Conservation (phyloP, 371 early-diverging fungal species). For the Mucor piriformis region DNA sequence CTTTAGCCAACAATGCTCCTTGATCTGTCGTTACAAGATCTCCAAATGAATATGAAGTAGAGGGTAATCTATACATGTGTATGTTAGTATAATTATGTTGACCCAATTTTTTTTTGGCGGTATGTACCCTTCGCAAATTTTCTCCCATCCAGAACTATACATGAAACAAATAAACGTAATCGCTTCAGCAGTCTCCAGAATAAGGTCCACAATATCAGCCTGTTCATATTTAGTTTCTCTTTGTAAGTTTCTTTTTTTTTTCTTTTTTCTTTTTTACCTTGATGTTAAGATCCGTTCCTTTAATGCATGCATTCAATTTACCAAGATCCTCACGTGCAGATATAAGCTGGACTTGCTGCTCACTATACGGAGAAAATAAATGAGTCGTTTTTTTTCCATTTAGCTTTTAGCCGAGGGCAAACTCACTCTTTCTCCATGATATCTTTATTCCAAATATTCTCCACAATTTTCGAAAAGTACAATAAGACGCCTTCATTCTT, state of each 20-base stretch:
- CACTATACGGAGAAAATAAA: not conserved
- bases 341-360: not conserved
- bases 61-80: not conserved
- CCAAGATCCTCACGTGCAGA: not conserved
- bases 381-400: too few species aligned
- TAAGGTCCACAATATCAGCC: not conserved
- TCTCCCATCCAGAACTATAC: conserved; percentile 2
- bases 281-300: not conserved
- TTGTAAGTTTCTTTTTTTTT: not conserved
- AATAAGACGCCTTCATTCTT: conserved; percentile 16
- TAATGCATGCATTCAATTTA: not conserved
- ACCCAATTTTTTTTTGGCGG: not conserved
- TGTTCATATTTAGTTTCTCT: not conserved
- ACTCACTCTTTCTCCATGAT: conserved; percentile 8
- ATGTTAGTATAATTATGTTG: too few species aligned
- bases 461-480: conserved; percentile 1
- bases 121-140: conserved; percentile 3
- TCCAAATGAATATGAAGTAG: conserved; percentile 4
- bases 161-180: conserved; percentile 11
- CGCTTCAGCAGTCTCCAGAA: not conserved
- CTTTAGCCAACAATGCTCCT: conserved; percentile 5
- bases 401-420: too few species aligned
- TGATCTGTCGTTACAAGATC: conserved; percentile 19
- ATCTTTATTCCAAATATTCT: conserved; percentile 9
- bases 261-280: not conserved